phyloP scores from a whole-genome alignment of 768 basidiomycete genomes.

The Lactifluus rugatus region DNA sequence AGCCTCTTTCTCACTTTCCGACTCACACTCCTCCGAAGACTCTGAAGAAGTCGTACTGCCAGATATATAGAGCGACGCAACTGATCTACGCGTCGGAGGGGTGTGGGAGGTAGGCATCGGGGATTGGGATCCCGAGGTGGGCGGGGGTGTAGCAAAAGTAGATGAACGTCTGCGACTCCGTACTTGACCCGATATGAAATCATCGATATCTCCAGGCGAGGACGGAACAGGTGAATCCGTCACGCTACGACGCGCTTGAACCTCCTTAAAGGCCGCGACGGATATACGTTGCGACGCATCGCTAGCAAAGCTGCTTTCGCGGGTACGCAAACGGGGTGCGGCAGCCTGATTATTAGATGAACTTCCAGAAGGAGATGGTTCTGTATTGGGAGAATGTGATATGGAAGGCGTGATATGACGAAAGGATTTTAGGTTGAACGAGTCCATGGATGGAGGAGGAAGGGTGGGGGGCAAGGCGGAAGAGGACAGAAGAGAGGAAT shows the following conservation, averaged over 20 bases:
- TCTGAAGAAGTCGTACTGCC: constrained; percentile 29
- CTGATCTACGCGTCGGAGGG: constrained; percentile 15
- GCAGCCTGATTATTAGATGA: constrained; percentile 23
- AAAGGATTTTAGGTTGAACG: constrained; percentile 70
- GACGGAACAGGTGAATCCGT: constrained; percentile 49
- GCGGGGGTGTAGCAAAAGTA: background rate
- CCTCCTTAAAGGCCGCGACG: constrained; percentile 74
- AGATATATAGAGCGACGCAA: constrained; percentile 20
- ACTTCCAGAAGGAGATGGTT: constrained; percentile 19
- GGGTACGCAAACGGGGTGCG: constrained; percentile 37
- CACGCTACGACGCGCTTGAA: constrained; percentile 54
- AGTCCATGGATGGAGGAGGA: constrained; percentile 25
- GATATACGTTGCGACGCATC: constrained; percentile 68
- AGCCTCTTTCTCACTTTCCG: constrained; percentile 28
- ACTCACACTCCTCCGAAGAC: constrained; percentile 26
- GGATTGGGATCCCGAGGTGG: background rate
- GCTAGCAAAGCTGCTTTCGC: constrained; percentile 49
- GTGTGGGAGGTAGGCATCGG: background rate
- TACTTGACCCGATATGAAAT: background rate
- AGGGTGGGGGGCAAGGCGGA: background rate
- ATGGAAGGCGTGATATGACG: constrained; percentile 47
- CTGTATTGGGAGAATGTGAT: constrained; percentile 24
- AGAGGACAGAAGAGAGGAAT: constrained; percentile 16
- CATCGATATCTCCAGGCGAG: constrained; percentile 2
- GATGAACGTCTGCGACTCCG: constrained; percentile 15